These are phyloP conservation scores for Trypanosoma melophagium DNA, from an alignment of 208 protist species.

Conservation along the genomic window DNA sequence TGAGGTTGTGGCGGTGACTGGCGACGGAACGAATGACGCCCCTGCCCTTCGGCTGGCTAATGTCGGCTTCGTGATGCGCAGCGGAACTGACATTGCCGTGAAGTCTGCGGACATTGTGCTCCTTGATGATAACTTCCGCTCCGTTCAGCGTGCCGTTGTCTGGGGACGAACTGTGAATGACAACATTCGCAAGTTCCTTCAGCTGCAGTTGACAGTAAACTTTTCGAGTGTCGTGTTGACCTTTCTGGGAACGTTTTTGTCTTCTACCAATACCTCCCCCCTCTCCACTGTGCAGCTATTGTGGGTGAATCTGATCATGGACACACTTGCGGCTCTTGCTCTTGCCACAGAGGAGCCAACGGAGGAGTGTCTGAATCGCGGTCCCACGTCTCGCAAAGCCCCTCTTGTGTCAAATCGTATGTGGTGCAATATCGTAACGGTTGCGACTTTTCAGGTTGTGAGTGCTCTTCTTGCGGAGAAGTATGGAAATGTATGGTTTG, in stretches of 20 bases:
- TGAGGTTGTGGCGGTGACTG: slow-evolving; percentile 89
- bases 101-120: slow-evolving; percentile 93
- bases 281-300: slow-evolving; percentile 96
- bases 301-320: slow-evolving; percentile 99
- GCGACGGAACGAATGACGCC: slow-evolving; percentile 98
- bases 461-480: slow-evolving; percentile 51
- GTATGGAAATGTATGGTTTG: slow-evolving; percentile 49
- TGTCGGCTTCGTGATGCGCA: slow-evolving; percentile 97
- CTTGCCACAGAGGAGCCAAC: slow-evolving; percentile 96
- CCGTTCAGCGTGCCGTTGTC: slow-evolving; percentile 95
- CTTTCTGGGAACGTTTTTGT: slow-evolving; percentile 88
- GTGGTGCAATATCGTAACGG: slow-evolving; percentile 68
- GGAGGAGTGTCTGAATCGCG: slow-evolving; percentile 68
- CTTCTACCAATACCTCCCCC: slow-evolving; percentile 62
- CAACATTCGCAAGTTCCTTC: slow-evolving; percentile 96
- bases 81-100: slow-evolving; percentile 95
- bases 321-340: slow-evolving; percentile 97
- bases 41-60: slow-evolving; percentile 95
- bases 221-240: slow-evolving; percentile 92
- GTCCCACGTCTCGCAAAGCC: slow-evolving; percentile 69
- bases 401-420: slow-evolving; percentile 86
- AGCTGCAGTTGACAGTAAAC: slow-evolving; percentile 99
- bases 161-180: slow-evolving; percentile 89
- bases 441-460: slow-evolving; percentile 68
- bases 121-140: slow-evolving; percentile 98